phyloP scores from a whole-genome alignment of 2,329 filamentous ascomycete genomes.

The Cadophora gregata region DNA sequence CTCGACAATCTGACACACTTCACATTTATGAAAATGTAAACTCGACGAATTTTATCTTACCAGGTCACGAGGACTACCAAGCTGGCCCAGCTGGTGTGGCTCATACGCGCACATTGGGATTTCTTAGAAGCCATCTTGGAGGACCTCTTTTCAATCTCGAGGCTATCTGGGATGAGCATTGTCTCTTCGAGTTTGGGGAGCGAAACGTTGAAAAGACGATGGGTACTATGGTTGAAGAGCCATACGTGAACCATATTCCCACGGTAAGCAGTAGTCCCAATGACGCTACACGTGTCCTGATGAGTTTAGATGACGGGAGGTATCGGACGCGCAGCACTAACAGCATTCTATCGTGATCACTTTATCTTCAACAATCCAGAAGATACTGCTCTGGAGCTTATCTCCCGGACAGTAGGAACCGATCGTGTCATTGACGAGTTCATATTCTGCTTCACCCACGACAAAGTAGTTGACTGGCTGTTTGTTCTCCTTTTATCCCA shows the following conservation, averaged over 20 bases:
- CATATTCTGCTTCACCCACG: constrained; percentile 68
- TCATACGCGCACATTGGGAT: constrained; percentile 69
- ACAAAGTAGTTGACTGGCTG: constrained; percentile 71
- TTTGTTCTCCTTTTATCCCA: constrained; percentile 47
- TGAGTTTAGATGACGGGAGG: constrained; percentile 58
- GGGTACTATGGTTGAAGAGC: constrained; percentile 81
- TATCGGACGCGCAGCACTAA: constrained; percentile 66
- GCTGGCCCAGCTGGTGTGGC: constrained; percentile 45
- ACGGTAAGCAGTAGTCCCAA: constrained; percentile 55
- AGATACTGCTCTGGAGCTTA: constrained; percentile 70
- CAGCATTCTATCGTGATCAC: constrained; percentile 72
- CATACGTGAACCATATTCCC: constrained; percentile 80
- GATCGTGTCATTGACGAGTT: constrained; percentile 78
- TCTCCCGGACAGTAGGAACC: constrained; percentile 73
- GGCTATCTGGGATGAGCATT: constrained; percentile 80
- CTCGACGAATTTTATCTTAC: constrained; percentile 32
- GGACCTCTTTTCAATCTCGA: constrained; percentile 78
- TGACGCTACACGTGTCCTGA: background rate
- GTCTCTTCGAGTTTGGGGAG: constrained; percentile 71
- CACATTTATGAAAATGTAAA: constrained; percentile 22
- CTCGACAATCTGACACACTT: constrained; percentile 8
- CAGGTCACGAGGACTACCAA: constrained; percentile 38
- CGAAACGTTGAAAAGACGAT: constrained; percentile 75
- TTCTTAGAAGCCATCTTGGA: constrained; percentile 65
- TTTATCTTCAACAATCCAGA: constrained; percentile 77